Base-by-base conservation (phyloP, 202 grass and related monocot species). In the Setaria viridis region DNA sequence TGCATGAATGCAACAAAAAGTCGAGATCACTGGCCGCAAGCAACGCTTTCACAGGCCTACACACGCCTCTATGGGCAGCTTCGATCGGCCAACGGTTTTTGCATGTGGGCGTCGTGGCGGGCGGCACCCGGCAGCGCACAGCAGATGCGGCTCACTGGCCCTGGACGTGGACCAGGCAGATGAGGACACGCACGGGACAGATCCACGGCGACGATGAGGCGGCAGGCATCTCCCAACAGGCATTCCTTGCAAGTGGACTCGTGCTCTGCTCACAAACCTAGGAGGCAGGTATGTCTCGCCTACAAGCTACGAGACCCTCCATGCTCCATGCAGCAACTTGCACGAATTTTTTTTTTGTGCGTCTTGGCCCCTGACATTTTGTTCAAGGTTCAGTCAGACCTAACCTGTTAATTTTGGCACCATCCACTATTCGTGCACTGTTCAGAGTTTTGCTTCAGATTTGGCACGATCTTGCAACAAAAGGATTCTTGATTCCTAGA, bases 261-360 rank as follows among this genome's bases (percentile, higher is more conserved):
- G 46, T 54, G 46, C 2, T 67, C 20, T 43, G 58, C 71, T 65
- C 82, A 59, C 57, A 39, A 54, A 84, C 65, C 45, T 49, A 84
- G 3, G 70, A 64, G 33, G 11, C 45, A 21, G 70, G 29, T 20
- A 49, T 39, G 54, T 71, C 65, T 33, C 6, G 11, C 21, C 42
- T 39, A 17, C 30, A 9, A 41, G 39, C 5, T 41, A 74, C 25
- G 25, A 25, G 29, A 11, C 14, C 12, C 7, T 43, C 35, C 50
- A 46, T 72, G 66, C 50, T 60, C 51, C 35, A 3, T 56, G 46
- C 34, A 66, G 1, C 82, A 53, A 76, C 71, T 76, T 84, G 71
- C 34, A 13, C 10, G 3, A 14, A 79, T 62, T 11, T 8, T 76
- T 14, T 25, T 25, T 25, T 25, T 25, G 25, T 25, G 25, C 25